These are phyloP conservation scores for Dactylellina sp. DNA, from an alignment of 2,329 filamentous ascomycete genomes.

Conservation along the genomic window DNA sequence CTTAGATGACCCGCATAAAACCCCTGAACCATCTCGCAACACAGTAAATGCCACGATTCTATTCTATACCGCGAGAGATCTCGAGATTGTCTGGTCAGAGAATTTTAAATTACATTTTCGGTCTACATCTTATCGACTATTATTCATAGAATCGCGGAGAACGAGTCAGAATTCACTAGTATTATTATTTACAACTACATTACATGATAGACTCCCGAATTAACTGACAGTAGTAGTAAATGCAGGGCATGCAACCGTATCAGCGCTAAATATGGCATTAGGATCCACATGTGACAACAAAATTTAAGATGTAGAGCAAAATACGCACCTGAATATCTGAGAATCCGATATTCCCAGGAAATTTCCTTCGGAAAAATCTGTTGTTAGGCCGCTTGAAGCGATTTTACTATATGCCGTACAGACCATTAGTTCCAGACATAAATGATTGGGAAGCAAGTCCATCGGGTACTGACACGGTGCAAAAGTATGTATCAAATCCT, in stretches of 20 bases:
- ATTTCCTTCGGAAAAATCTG: conserved; percentile 6
- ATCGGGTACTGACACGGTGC: conserved; percentile 13
- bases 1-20: conserved; percentile 23
- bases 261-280: no score
- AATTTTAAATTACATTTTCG: no score
- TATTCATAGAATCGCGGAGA: no score
- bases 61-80: no score
- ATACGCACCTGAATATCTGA: conserved; percentile 20
- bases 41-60: conserved; percentile 10
- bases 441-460: not conserved
- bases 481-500: conserved; percentile 22
- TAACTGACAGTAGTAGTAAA: not conserved
- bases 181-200: no score
- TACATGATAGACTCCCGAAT: no score
- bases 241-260: conserved; percentile 13
- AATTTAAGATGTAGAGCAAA: no score
- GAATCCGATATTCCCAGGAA: conserved; percentile 20
- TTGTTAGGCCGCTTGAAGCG: conserved; percentile 4
- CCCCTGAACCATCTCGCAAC: conserved; percentile 15
- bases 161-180: no score
- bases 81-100: no score
- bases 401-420: conserved; percentile 9
- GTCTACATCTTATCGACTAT: no score
- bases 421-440: no score
- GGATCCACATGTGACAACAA: no score